A percentile compares a stretch with the other conserved stretches of the same genome.
phyloP scores from a whole-genome alignment of 768 basidiomycete genomes.

The Tulasnella sp. region DNA sequence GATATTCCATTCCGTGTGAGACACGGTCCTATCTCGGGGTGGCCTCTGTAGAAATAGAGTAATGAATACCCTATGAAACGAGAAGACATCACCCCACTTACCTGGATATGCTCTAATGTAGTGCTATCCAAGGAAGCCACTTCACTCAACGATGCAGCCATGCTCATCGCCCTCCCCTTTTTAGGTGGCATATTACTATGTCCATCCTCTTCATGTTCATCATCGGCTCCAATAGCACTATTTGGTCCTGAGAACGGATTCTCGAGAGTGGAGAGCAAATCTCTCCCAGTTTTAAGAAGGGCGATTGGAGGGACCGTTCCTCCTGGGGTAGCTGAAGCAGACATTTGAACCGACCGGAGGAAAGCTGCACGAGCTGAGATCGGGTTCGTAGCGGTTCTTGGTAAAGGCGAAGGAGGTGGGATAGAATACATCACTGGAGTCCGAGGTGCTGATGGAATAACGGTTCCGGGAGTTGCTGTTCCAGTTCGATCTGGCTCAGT shows the following conservation, averaged over 20 bases:
- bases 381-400: background rate
- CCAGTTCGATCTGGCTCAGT: no score
- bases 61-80: no score
- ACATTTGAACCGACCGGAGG: conserved; percentile 1
- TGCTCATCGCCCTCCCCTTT: conserved; percentile 6
- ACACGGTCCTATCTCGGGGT: background rate
- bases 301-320: background rate
- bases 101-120: background rate
- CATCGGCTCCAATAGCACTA: background rate
- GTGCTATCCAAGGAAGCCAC: background rate
- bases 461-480: no score
- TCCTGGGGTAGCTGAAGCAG: no score
- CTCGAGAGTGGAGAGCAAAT: background rate
- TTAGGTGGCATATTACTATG: background rate
- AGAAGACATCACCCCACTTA: no score
- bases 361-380: conserved; percentile 1
- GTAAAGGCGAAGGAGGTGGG: background rate
- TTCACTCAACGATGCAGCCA: conserved; percentile 7
- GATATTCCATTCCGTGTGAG: background rate
- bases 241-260: conserved; percentile 6
- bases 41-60: background rate
- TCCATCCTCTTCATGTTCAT: background rate
- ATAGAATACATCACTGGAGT: no score
- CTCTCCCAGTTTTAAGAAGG: background rate
- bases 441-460: no score